Base-by-base conservation (phyloP, 495 filamentous ascomycete genomes). In the Friedmanniomyces simplex region DNA sequence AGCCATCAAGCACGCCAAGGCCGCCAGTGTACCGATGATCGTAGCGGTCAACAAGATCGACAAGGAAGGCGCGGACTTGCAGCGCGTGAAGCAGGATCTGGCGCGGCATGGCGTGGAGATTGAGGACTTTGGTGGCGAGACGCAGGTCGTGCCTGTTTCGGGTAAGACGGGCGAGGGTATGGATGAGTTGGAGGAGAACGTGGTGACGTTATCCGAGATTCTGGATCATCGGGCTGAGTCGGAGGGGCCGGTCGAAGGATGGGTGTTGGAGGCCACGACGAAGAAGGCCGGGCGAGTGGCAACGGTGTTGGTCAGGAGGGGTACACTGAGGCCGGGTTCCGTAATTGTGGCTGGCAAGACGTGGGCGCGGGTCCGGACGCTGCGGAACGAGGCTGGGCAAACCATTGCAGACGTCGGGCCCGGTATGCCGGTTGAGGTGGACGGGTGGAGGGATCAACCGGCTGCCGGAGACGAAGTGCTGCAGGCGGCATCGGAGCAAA, bases 11-110 rank as follows among this genome's bases (percentile, higher is more conserved):
- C 93, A 97, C 64, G 93, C 94, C 4, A 86, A 85, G 48, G 76
- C 78, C n/a, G 89, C 94, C 30, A 85, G 86, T 55, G 94, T 97
- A 0, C 91, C 93, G 13, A 91, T 99, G 50, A 94, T 97, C 54
- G 94, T 97, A 18, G 94, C 94, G n/a, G 88, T 96, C 71, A 99
- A 89, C 74, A 99, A 99, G 69, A 80, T 95, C 47, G 94, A 99
- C 70, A 96, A 91, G 70, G 82, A 85, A 59, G 82, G 84, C 37
- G 80, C 86, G 20, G 81, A 89, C 59, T 69, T 85, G 14, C 85
- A 96, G 41, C 78, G 78, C 22, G 91, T 96, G 55, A 96, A 96
- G 69, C 77, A 82, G 54, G 94, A 97, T 68, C 81, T 99, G 26
- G 81, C 87, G 8, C 73, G 80, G n/a, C 79, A 95, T 60, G 87